Evolutionary conservation across 495 filamentous ascomycete species (phyloP).

Genomic region (Tirmania nivea): DNA sequence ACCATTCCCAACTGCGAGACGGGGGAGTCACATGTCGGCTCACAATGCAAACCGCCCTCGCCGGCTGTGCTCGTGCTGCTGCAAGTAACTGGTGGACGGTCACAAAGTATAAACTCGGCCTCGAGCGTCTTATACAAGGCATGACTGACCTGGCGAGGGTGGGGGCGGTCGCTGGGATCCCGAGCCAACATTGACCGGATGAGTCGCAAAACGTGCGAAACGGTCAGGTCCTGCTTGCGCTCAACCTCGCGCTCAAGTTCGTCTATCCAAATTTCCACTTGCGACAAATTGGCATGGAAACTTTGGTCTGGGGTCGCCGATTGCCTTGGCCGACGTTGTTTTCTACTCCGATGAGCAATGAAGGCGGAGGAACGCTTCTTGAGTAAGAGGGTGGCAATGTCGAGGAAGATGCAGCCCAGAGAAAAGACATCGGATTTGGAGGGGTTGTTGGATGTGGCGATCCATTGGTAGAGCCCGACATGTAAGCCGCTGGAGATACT

Average conservation of each 20-base stretch:
- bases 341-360: constrained; percentile 44
- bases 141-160: background rate
- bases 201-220: constrained; percentile 24
- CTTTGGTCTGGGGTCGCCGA: constrained; percentile 37
- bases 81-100: background rate
- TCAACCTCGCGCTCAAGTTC: constrained; percentile 42
- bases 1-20: background rate
- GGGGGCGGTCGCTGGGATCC: constrained; percentile 22
- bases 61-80: background rate
- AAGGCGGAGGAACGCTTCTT: constrained; percentile 53
- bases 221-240: constrained; percentile 36
- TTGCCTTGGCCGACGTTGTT: constrained; percentile 32
- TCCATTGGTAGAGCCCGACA: background rate
- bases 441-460: constrained; percentile 23
- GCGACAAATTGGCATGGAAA: constrained; percentile 61
- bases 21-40: background rate
- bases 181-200: constrained; percentile 27
- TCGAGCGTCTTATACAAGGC: background rate
- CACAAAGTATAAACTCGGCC: background rate
- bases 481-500: constrained; percentile 15
- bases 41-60: background rate
- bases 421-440: constrained; percentile 55
- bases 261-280: constrained; percentile 59
- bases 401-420: constrained; percentile 46
- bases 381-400: constrained; percentile 47